Evolutionary conservation across 2,329 filamentous ascomycete genomes (phyloP).

Genomic region (Epichloe gansuensis): DNA sequence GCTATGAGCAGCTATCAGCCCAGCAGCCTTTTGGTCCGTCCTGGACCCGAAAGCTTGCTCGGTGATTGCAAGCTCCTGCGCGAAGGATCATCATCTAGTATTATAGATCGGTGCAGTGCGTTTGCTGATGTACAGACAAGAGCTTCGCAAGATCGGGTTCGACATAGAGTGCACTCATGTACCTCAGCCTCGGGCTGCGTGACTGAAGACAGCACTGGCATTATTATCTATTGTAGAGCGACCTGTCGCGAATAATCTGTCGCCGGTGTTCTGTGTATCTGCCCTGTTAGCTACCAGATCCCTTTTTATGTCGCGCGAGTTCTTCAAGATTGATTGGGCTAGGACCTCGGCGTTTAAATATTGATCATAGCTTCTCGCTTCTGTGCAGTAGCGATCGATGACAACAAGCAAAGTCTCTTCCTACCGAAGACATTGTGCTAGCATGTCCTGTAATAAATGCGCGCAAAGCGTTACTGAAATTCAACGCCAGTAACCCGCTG

Average conservation of each 20-base stretch:
- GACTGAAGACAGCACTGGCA: no score
- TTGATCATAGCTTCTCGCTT: neutral
- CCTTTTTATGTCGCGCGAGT: no score
- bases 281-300: no score
- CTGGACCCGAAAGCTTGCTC: neutral
- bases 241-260: no score
- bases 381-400: neutral
- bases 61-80: neutral
- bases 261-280: no score
- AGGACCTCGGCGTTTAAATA: neutral
- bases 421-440: neutral
- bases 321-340: neutral
- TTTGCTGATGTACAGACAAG: no score
- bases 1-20: neutral
- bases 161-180: no score
- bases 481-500: neutral
- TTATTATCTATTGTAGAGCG: no score
- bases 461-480: neutral
- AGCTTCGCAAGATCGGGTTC: no score
- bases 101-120: no score
- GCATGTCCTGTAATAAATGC: neutral
- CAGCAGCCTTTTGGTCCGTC: neutral
- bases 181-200: no score
- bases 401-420: neutral
- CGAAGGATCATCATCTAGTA: no score